Base-by-base conservation (phyloP, 2,329 filamentous ascomycete species). In the Fusarium sp. region DNA sequence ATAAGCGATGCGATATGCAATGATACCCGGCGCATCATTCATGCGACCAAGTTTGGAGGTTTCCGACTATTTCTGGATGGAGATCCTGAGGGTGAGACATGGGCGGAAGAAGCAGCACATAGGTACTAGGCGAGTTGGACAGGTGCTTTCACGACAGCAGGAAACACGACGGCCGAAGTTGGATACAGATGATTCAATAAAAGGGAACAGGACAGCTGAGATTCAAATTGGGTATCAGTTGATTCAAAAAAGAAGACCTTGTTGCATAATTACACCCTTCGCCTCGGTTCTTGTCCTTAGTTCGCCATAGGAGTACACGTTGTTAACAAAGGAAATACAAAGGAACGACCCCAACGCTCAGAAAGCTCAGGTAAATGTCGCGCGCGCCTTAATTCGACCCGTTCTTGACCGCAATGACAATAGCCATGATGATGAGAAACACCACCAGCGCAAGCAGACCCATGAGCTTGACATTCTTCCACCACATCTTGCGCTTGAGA, bases 391-490 rank as follows among this genome's bases (percentile, higher is more conserved):
- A 69, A 27, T 59, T 56, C 17, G 58, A 69, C 50, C 70, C 79
- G 64, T 86, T 87, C 83, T 88, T 90, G 63, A 87, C 80, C 4
- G 87, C 85, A 68, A 90, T 85, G 32, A 90, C 84, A 67, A 90
- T 87, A n/a, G 86, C 85, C 74, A 89, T 76, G 54, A 91, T 76
- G 75, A 91, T 89, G 71, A 91, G 80, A 52, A 87, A 80, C 30
- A 97, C 84, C 2, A 95, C 94, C 52, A 98, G 80, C 5, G 84
- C 87, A 71, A 95, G 80, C 77, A 99, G 83, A 8, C 90, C 92
- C 95, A 98, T 98, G 76, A 99, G 85, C 86, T 97, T 97, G 54
- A 97, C 90, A 82, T 99, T 98, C 91, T 98, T 98, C 96, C 96
- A 98, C 97, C 97, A 99, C 97, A 99, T 98, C 84, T 93, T 90